Conservation (phyloP, 2,329 filamentous ascomycete species). For the Epichloe typhina region DNA sequence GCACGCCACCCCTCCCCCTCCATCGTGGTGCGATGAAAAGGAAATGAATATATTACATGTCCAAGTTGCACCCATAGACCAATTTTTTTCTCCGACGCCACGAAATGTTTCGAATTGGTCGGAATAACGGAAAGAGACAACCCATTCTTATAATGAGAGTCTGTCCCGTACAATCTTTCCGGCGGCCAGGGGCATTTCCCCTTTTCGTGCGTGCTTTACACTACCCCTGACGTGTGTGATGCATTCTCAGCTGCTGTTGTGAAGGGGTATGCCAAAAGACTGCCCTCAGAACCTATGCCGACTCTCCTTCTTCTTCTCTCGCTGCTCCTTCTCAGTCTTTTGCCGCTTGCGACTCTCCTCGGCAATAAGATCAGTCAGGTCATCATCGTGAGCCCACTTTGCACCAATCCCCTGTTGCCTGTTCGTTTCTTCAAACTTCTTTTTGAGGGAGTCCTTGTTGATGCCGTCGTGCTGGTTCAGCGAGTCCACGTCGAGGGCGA, state of each 20-base stretch:
- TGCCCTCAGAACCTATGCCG: constrained; percentile 34
- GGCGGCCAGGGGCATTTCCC: too few species aligned
- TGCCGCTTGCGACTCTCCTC: constrained; percentile 82
- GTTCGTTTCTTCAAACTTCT: constrained; percentile 63
- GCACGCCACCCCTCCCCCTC: too few species aligned
- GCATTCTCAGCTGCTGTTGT: too few species aligned
- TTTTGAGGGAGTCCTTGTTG: constrained; percentile 69
- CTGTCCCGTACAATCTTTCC: too few species aligned
- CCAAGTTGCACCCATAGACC: too few species aligned
- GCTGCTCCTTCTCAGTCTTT: constrained; percentile 74
- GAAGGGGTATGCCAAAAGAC: too few species aligned
- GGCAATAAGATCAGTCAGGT: constrained; percentile 90
- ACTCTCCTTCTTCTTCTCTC: constrained; percentile 47
- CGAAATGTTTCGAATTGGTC: neutral
- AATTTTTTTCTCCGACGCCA: neutral
- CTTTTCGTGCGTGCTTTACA: too few species aligned
- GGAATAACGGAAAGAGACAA: neutral
- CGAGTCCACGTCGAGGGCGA: constrained; percentile 78
- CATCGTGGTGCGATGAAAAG: too few species aligned
- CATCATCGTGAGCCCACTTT: constrained; percentile 68
- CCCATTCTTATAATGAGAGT: too few species aligned
- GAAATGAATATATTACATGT: too few species aligned
- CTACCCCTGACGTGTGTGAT: too few species aligned
- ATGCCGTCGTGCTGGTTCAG: constrained; percentile 63
- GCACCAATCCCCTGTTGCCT: constrained; percentile 53